phyloP scores from a whole-genome alignment of 2,329 filamentous ascomycete genomes.

The Paecilomyces dactylethromorphus region DNA sequence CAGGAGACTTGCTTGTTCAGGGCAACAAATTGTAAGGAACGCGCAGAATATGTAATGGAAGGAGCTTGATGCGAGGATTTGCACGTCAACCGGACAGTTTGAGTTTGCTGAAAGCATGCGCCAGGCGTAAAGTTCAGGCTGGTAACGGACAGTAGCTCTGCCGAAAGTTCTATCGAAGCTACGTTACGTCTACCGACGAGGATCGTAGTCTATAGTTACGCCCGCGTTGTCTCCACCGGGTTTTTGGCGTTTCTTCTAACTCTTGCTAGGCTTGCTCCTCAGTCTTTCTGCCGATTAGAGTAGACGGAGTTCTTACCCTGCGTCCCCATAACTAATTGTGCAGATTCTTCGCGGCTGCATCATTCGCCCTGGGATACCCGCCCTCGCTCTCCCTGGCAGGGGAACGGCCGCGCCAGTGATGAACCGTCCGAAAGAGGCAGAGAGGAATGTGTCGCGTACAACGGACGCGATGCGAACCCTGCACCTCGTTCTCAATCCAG shows the following conservation, averaged over 20 bases:
- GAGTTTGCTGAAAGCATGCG: not conserved
- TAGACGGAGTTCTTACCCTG: not conserved
- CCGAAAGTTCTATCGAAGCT: not conserved
- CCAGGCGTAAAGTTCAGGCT: not conserved
- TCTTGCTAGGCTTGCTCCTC: not conserved
- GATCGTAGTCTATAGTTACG: not conserved
- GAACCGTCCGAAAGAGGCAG: not conserved
- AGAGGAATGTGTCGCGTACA: conserved; percentile 1
- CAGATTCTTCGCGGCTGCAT: not conserved
- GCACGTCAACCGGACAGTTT: not conserved
- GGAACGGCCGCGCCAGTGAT: not conserved
- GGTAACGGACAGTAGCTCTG: not conserved
- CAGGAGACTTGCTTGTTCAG: not conserved
- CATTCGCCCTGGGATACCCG: not conserved
- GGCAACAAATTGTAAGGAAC: not conserved
- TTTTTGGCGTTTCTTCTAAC: not conserved
- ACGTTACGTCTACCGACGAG: not conserved
- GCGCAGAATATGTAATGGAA: not conserved
- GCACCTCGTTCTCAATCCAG: not conserved
- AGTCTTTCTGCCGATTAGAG: not conserved
- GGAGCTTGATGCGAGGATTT: not conserved
- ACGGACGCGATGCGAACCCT: not conserved
- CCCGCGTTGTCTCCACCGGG: not conserved
- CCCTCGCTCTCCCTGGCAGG: not conserved
- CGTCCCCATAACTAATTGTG: not conserved